A percentile compares a stretch with the other conserved stretches of the same genome.
phyloP scores from a whole-genome alignment of 495 filamentous ascomycete species.

The Penicillium malachiteum region DNA sequence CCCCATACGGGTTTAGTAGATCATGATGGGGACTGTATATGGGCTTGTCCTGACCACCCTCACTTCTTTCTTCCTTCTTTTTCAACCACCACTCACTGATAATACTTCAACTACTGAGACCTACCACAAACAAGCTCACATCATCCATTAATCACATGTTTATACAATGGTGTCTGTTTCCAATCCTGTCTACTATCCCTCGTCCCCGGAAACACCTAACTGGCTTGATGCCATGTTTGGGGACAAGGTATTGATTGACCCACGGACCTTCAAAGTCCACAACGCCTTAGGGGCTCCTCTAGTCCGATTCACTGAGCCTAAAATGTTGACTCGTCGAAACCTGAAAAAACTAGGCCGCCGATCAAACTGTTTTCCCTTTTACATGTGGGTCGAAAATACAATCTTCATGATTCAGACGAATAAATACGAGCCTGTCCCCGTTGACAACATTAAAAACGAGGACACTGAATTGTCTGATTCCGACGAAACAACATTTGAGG shows the following conservation, averaged over 20 bases:
- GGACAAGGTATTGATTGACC: conserved; percentile 6
- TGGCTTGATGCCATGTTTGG: conserved; percentile 15
- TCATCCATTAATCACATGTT: too few relatives aligned
- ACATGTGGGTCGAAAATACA: neutral
- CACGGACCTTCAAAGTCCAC: conserved; percentile 9
- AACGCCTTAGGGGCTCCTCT: neutral
- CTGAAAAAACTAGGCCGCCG: neutral
- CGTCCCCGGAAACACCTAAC: neutral
- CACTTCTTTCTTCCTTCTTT: too few relatives aligned
- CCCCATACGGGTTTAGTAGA: too few relatives aligned
- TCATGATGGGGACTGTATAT: too few relatives aligned
- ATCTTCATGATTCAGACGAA: neutral
- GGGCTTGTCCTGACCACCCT: too few relatives aligned
- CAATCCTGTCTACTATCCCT: neutral
- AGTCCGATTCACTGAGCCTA: neutral
- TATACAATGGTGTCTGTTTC: neutral
- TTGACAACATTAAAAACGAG: neutral
- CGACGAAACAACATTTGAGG: neutral
- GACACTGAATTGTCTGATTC: neutral
- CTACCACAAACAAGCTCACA: too few relatives aligned
- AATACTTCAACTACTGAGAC: too few relatives aligned
- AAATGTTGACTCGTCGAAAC: neutral
- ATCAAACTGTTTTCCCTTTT: neutral
- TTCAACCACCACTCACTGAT: too few relatives aligned
- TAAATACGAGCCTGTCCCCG: conserved; percentile 1